Conservation (phyloP, 2,329 filamentous ascomycete genomes). For the Fusarium staphyleae region DNA sequence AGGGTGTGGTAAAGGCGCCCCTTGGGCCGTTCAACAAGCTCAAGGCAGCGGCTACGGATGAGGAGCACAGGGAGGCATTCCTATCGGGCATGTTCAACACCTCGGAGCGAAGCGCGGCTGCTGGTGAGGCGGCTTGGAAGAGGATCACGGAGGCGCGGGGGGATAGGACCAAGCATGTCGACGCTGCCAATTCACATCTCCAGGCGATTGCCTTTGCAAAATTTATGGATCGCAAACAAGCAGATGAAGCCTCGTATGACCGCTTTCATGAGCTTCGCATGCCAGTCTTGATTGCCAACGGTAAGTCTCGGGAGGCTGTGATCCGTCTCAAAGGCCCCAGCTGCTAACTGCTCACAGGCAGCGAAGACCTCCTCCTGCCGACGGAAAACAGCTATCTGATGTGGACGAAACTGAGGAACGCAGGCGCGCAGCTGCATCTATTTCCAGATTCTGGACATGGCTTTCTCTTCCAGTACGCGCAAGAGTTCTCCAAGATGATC, state of each 20-base stretch:
- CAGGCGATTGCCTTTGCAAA: conserved; percentile 47
- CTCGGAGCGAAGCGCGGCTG: conserved; percentile 43
- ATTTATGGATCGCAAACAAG: conserved; percentile 47
- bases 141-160: conserved; percentile 43
- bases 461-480: conserved; percentile 47
- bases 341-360: conserved; percentile 34
- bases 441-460: conserved; percentile 49
- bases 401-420: conserved; percentile 46
- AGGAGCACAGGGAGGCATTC: conserved; percentile 47
- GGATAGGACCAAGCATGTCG: conserved; percentile 39
- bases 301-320: conserved; percentile 34
- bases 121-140: conserved; percentile 45
- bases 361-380: conserved; percentile 46
- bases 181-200: conserved; percentile 38
- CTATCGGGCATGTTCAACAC: conserved; percentile 46
- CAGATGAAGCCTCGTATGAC: conserved; percentile 45
- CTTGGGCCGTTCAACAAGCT: conserved; percentile 46
- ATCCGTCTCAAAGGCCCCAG: too few species aligned
- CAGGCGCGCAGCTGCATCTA: conserved; percentile 44
- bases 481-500: conserved; percentile 43
- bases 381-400: conserved; percentile 49
- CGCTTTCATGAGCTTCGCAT: conserved; percentile 45
- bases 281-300: conserved; percentile 50
- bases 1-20: conserved; percentile 44
- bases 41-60: conserved; percentile 42